Conservation (phyloP, 148 eudicot species). For the Polygonum aviculare region DNA sequence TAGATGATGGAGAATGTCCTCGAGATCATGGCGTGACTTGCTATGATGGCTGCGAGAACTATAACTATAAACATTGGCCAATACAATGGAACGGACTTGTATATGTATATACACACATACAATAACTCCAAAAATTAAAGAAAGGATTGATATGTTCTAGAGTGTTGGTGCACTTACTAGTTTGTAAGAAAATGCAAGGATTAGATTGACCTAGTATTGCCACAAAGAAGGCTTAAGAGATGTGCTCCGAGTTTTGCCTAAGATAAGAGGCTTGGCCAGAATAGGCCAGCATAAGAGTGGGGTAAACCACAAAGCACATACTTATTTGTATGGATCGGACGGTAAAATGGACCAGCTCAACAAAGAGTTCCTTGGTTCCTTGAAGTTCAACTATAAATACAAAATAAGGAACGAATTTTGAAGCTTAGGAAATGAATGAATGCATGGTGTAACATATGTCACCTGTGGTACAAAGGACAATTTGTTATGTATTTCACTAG, state of each 20-base stretch:
- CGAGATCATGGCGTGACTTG: conserved; percentile 42
- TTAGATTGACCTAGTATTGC: conserved; percentile 20
- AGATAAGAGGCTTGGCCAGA: conserved; percentile 37
- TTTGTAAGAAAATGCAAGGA: neutral
- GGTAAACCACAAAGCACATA: conserved; percentile 23
- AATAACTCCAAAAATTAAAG: neutral
- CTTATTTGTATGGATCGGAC: conserved; percentile 31
- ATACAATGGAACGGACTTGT: conserved; percentile 21
- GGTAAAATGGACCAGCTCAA: conserved; percentile 31
- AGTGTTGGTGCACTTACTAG: too few relatives aligned
- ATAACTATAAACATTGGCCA: conserved; percentile 41
- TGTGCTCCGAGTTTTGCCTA: conserved; percentile 9
- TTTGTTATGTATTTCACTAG: too few relatives aligned
- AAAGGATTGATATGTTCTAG: too few relatives aligned
- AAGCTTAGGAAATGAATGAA: too few relatives aligned
- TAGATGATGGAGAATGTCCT: conserved; percentile 33
- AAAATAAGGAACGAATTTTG: too few relatives aligned
- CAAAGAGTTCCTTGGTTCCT: conserved; percentile 35
- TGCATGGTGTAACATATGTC: too few relatives aligned
- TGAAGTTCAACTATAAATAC: neutral
- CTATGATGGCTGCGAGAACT: conserved; percentile 33
- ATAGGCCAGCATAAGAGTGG: conserved; percentile 22
- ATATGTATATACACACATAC: neutral
- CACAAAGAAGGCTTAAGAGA: conserved; percentile 18
- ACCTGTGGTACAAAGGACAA: too few relatives aligned